Evolutionary conservation across 2,329 filamentous ascomycete genomes (phyloP).

Genomic region (Bipolaris victoriae): DNA sequence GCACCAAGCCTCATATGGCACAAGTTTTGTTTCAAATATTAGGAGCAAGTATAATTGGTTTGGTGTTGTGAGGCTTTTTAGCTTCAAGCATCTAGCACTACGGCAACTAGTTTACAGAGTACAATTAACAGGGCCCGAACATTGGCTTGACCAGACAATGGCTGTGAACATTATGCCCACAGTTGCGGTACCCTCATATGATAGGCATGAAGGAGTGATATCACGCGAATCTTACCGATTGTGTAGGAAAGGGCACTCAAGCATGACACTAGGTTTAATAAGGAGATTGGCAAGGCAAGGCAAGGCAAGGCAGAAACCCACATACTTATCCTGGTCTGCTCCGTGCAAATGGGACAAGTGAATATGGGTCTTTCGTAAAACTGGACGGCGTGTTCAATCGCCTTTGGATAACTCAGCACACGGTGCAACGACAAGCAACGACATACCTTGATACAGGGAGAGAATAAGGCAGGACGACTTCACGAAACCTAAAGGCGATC

Average conservation of each 20-base stretch:
- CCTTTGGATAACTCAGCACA: constrained; percentile 19
- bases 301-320: background rate
- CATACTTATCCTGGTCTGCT: constrained; percentile 6
- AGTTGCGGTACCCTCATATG: background rate
- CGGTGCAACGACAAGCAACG: constrained; percentile 6
- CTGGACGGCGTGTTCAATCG: background rate
- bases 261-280: background rate
- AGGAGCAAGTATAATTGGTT: too few species aligned
- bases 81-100: background rate
- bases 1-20: too few species aligned
- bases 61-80: too few species aligned
- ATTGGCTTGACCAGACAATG: background rate
- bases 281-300: background rate
- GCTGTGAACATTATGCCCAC: background rate
- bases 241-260: background rate
- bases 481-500: constrained; percentile 28
- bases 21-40: too few species aligned
- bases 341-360: background rate
- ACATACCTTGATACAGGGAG: constrained; percentile 21
- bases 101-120: too few species aligned
- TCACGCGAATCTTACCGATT: background rate
- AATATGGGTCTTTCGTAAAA: background rate
- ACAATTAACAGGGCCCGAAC: background rate
- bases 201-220: background rate
- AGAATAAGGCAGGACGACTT: constrained; percentile 11